A percentile compares a stretch with the other conserved stretches of the same genome.
phyloP scores from a whole-genome alignment of 441 rosid species.

The Rhodomyrtus psidioides region DNA sequence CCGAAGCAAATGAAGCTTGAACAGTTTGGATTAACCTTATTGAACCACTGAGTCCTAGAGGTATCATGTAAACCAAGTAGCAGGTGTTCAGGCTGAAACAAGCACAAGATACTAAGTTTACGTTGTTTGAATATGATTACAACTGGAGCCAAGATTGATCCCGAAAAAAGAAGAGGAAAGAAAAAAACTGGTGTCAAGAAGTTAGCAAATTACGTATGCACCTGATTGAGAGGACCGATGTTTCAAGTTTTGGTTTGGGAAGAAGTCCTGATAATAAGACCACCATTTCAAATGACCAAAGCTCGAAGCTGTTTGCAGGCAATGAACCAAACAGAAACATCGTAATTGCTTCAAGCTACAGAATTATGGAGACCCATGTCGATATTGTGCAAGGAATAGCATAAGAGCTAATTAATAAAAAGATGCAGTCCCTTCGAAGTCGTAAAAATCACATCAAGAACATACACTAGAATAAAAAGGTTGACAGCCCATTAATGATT shows the following conservation, averaged over 20 bases:
- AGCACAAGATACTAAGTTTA: neutral
- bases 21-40: neutral
- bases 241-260: neutral
- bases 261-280: neutral
- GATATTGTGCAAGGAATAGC: neutral
- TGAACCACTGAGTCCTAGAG: neutral
- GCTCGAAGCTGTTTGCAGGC: neutral
- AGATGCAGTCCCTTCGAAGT: neutral
- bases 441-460: neutral
- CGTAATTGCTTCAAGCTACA: neutral
- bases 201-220: neutral
- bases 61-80: neutral
- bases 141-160: neutral
- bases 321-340: neutral
- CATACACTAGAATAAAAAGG: neutral
- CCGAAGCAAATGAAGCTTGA: neutral
- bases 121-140: neutral
- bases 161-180: too few relatives aligned
- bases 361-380: neutral
- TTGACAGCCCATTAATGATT: neutral
- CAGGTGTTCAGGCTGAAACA: neutral
- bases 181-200: neutral
- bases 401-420: neutral
- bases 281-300: neutral
- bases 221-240: neutral